phyloP scores from a whole-genome alignment of 352 stramenopile species.

The Phytophthora sp. region DNA sequence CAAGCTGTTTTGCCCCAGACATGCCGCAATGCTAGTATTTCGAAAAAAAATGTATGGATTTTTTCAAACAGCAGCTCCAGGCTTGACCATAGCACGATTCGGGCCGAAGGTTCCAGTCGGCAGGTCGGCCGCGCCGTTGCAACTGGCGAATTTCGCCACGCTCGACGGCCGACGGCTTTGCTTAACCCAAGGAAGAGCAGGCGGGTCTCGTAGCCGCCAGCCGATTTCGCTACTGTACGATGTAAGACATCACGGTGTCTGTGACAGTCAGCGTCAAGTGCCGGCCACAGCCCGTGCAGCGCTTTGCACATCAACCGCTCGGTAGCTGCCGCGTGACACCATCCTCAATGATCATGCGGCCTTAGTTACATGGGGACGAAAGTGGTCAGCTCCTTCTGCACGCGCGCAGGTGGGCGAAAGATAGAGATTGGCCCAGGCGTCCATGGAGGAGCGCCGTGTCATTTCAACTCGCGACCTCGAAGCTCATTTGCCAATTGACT shows the following conservation, averaged over 20 bases:
- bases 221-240: no score
- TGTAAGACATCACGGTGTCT: no score
- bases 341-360: constrained; percentile 37
- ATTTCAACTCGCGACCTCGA: constrained; percentile 32
- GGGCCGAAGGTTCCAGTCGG: constrained; percentile 21
- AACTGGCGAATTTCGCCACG: constrained; percentile 42
- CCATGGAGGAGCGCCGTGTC: constrained; percentile 8
- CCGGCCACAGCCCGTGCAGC: constrained; percentile 28
- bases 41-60: constrained; percentile 23
- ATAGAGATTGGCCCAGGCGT: constrained; percentile 29
- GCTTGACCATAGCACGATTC: constrained; percentile 11
- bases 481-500: constrained; percentile 42
- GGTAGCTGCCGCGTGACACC: constrained; percentile 13
- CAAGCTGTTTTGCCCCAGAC: constrained; percentile 40
- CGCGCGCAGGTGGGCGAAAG: constrained; percentile 32
- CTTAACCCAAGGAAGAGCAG: constrained; percentile 20
- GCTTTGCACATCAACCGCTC: constrained; percentile 30
- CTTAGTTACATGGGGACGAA: constrained; percentile 25
- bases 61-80: constrained; percentile 19
- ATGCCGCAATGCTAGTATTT: constrained; percentile 17
- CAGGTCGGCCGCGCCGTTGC: background rate
- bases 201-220: no score
- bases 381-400: constrained; percentile 41
- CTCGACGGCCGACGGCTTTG: constrained; percentile 2
- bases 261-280: constrained; percentile 31